Evolutionary conservation across 805 yeast genomes (phyloP), one percentile per base, ranked within the genome.

Genomic region (Candida dendrica): DNA sequence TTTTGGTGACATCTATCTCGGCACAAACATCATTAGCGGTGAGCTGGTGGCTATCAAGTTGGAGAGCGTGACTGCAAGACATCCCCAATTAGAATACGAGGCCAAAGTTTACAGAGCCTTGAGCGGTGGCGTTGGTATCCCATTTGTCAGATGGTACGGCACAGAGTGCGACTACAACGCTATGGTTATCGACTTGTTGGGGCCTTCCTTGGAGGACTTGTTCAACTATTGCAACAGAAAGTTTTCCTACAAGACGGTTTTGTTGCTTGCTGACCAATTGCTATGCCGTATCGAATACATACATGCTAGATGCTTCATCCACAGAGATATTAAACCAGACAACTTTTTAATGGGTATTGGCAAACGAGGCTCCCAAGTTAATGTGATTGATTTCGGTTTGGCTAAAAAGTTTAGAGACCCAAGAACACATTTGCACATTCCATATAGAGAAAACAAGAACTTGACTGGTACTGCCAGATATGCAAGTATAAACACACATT

Each of bases 381-480:
- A 91, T 60, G 89, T 90, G 60, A 96, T 96, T 26, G 98, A 90
- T 68, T 90, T 90, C 56, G 98, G 98, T 6, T 75, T 90, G 42
- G 85, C 95, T 30, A 90, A 90, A 87, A 91, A 90, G 67, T 91
- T 79, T 64, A 75, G 98, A 56, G 98, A 91, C 63, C 95, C 95
- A 48, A 78, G 95, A 63, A 83, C 96, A 18, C 95, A 88, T 64
- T 72, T 87, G 54, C 98, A 91, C 63, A 93, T 93, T 45, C 96
- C 97, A 11, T 93, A 91, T 66, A 78, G 96, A 51, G 98, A 91
- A 68, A 90, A 91, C 66, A 91, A 93, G 66, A 89, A 91, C 58
- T 77, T 91, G 56, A 91, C 97, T 14, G 98, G 98, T 58, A 91
- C 98, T 20, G 98, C 98, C 15, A 80, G 98, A 59, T 93, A 91